Percentiles rank a stretch among this genome's conserved stretches.
Evolutionary conservation across 495 filamentous ascomycete species (phyloP).

Genomic region (Neurospora sp.): DNA sequence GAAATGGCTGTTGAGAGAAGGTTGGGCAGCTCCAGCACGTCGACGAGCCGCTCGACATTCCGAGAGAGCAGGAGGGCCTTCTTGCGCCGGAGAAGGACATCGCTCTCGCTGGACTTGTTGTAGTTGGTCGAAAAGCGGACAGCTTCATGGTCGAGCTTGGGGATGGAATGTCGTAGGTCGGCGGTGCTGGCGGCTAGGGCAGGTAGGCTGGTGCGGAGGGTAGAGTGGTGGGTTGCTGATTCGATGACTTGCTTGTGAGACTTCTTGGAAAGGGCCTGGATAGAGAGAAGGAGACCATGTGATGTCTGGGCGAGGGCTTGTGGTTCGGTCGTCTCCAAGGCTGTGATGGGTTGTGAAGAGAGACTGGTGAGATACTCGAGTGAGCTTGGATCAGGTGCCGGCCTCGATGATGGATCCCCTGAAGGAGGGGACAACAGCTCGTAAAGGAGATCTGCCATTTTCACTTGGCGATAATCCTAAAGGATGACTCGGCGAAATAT

Average conservation of each 20-base stretch:
- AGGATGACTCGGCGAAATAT: neutral
- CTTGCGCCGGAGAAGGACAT: conserved; percentile 62
- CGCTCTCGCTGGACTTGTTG: conserved; percentile 58
- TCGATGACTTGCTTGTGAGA: conserved; percentile 83
- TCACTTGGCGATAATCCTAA: neutral
- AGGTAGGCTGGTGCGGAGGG: conserved; percentile 57
- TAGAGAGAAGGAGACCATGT: conserved; percentile 72
- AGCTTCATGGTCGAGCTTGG: conserved; percentile 68
- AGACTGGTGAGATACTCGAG: conserved; percentile 73
- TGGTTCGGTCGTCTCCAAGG: conserved; percentile 64
- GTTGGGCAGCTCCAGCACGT: conserved; percentile 85
- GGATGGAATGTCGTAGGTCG: conserved; percentile 60
- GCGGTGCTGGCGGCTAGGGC: conserved; percentile 52
- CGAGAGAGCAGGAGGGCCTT: conserved; percentile 76
- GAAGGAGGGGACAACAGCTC: conserved; percentile 16
- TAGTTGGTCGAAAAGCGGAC: conserved; percentile 76
- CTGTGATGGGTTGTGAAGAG: conserved; percentile 65
- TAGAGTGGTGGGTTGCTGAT: conserved; percentile 66
- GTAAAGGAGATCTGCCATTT: conserved; percentile 27
- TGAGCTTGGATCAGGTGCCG: conserved; percentile 55
- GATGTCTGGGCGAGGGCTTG: conserved; percentile 70
- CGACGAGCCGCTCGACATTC: conserved; percentile 82
- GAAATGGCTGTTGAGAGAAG: conserved; percentile 57
- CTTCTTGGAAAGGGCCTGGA: conserved; percentile 82
- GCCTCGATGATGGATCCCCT: conserved; percentile 6